A percentile compares a stretch with the other conserved stretches of the same genome.
These are phyloP conservation scores for Penstemon eatonii DNA, from an alignment of 257 asterid genomes.

Conservation along the genomic window DNA sequence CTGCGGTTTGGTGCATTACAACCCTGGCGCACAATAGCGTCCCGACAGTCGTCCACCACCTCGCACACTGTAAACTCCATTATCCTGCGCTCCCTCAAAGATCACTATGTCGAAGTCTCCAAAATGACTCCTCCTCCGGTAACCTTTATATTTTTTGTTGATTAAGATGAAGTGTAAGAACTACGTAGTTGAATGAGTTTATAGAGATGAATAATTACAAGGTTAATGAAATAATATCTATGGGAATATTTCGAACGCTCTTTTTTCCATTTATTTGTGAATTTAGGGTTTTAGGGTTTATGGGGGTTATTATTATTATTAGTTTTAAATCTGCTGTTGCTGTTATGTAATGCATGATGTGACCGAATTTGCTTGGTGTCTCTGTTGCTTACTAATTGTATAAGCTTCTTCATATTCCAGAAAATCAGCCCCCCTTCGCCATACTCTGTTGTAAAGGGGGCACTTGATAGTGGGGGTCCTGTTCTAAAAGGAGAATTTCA, in stretches of 20 bases:
- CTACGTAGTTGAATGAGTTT: neutral
- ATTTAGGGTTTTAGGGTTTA: slow-evolving; percentile 8
- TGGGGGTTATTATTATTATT: neutral
- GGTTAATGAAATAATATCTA: neutral
- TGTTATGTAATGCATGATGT: slow-evolving; percentile 15
- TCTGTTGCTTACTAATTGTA: slow-evolving; percentile 18
- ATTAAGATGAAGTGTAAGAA: neutral
- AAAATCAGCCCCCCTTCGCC: slow-evolving; percentile 93
- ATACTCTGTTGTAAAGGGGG: slow-evolving; percentile 75
- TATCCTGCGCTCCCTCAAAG: slow-evolving; percentile 88
- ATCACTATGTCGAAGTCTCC: slow-evolving; percentile 79
- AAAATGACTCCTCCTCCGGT: slow-evolving; percentile 94
- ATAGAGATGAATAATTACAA: neutral
- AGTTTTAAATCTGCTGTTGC: neutral
- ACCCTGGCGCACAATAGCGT: slow-evolving; percentile 43
- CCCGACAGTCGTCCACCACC: slow-evolving; percentile 45
- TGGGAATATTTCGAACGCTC: neutral
- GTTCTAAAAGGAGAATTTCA: slow-evolving; percentile 64
- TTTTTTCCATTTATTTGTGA: neutral
- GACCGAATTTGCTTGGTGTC: neutral
- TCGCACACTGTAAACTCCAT: slow-evolving; percentile 63
- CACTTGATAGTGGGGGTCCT: slow-evolving; percentile 75
- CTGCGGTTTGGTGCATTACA: slow-evolving; percentile 35
- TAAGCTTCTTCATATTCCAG: slow-evolving; percentile 34
- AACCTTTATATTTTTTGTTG: neutral